Conservation (phyloP, 2,329 filamentous ascomycete species). For the Fusarium sp. region DNA sequence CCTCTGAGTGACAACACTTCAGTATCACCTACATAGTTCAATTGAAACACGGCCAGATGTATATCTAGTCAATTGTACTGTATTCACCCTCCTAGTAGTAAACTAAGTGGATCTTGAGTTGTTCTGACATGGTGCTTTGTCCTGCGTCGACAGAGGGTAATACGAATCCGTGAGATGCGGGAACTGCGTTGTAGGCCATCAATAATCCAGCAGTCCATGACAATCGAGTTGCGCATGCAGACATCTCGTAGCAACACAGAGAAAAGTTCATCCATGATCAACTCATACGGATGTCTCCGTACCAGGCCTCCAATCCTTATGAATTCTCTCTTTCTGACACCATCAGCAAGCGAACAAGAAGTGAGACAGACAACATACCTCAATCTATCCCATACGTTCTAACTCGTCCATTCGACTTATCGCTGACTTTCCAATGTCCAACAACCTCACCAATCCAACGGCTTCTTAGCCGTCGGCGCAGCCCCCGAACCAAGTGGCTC, state of each 20-base stretch:
- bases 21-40: not conserved
- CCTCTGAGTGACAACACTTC: not conserved
- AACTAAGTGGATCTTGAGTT: not conserved
- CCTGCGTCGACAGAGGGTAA: not conserved
- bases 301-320: not conserved
- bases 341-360: not conserved
- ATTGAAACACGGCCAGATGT: not conserved
- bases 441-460: constrained; percentile 53
- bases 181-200: not conserved
- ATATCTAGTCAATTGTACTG: not conserved
- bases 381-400: not conserved
- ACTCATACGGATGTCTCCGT: not conserved
- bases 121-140: not conserved
- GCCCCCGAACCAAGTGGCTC: constrained; percentile 43
- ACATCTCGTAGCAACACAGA: not conserved
- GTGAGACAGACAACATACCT: constrained; percentile 1
- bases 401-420: not conserved
- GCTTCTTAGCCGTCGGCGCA: constrained; percentile 45
- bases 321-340: not conserved
- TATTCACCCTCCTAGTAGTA: not conserved
- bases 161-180: not conserved
- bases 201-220: not conserved
- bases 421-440: not conserved
- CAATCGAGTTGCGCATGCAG: not conserved
- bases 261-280: not conserved